Evolutionary conservation across 768 basidiomycete genomes (phyloP), one percentile per base, ranked within the genome.

Genomic region (Hericium alpestre): DNA sequence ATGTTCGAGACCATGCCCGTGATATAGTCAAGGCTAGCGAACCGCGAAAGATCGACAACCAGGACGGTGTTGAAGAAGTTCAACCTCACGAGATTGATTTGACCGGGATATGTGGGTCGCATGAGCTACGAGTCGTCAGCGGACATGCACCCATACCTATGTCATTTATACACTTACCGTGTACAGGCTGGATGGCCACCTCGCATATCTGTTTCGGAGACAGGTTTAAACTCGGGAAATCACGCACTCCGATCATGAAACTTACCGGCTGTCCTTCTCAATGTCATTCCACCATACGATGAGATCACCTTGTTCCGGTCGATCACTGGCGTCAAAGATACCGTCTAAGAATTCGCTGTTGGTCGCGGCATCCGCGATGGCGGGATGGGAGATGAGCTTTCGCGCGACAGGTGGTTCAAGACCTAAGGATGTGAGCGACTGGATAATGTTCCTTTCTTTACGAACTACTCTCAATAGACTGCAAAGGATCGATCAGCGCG

Each of bases 281-380:
- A 98, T 70, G 65, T 99, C 85, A 68, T 98, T 99, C 86, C 87
- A 89, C 82, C 90, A 98, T 0, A 84, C 66, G 40, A 94, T 77
- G 3, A 87, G 76, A 38, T 72, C 76, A 0, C 86, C 91, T 1
- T 80, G 90, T 67, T 99, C 96, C 3, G 66, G 64, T 16, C 90
- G 74, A 69, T 99, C 95, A 57, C 88, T 92, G 1, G 93, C 87
- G 69, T 98, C 96, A 57, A 95, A 86, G n/a, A 96, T 62, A 0
- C 86, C 90, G 55, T 89, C 86, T 53, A 81, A 63, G 4, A 76
- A 73, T 18, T 71, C 78, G 13, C 69, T 71, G 40, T 73, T 76
- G n/a, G 72, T 72, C 57, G 83, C 79, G 1, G 80, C 70, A 1
- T 69, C 66, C 1, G 76, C 77, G 52, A 93, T 74, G 10, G 71